These are phyloP conservation scores for Pichia phayaonensis DNA, from an alignment of 805 yeast species.

Conservation along the genomic window DNA sequence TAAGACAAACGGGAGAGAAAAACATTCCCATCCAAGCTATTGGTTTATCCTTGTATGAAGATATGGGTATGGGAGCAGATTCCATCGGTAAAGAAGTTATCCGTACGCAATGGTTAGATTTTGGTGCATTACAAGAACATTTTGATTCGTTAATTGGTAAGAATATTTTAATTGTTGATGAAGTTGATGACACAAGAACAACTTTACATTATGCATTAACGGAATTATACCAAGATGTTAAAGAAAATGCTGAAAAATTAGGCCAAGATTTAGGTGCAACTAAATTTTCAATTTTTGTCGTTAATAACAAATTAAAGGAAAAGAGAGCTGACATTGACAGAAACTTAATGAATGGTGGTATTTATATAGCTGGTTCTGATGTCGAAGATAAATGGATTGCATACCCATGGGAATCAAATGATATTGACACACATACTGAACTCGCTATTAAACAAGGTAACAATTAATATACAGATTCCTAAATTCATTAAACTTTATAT, in stretches of 20 bases:
- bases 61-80: conserved; percentile 40
- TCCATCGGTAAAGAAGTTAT: conserved; percentile 72
- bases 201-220: conserved; percentile 77
- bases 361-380: conserved; percentile 66
- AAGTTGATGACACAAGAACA: conserved; percentile 89
- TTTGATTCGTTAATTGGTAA: conserved; percentile 75
- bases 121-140: conserved; percentile 60
- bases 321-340: conserved; percentile 69
- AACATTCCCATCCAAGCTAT: conserved; percentile 67
- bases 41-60: conserved; percentile 58
- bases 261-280: conserved; percentile 57
- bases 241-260: conserved; percentile 48
- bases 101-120: conserved; percentile 87
- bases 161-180: conserved; percentile 76
- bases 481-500: neutral
- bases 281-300: conserved; percentile 66
- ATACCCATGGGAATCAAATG: conserved; percentile 84
- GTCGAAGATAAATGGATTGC: conserved; percentile 80
- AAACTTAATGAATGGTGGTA: conserved; percentile 52
- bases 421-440: conserved; percentile 70
- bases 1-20: conserved; percentile 50
- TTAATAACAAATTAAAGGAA: conserved; percentile 77
- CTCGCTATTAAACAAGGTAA: conserved; percentile 62
- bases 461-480: conserved; percentile 21
- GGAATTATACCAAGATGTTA: conserved; percentile 64